Conservation (phyloP, 2,329 filamentous ascomycete species). For the Leptodontidium sp. region DNA sequence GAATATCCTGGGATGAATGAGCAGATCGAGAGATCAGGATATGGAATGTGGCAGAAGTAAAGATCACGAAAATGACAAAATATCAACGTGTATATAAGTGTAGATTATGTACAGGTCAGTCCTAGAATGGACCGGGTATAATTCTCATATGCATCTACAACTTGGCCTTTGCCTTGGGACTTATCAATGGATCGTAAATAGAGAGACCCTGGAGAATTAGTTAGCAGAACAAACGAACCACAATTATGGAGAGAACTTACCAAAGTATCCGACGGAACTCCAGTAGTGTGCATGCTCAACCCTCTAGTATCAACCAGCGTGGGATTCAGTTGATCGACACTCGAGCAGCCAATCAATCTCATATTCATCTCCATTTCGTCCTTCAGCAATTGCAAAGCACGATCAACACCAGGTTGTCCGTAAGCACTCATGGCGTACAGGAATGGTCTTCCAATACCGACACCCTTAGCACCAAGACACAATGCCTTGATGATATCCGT, state of each 20-base stretch:
- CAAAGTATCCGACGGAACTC: conserved; percentile 69
- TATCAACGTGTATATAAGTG: conserved; percentile 8
- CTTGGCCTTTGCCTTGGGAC: conserved; percentile 58
- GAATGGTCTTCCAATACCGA: conserved; percentile 94
- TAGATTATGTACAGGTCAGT: conserved; percentile 27
- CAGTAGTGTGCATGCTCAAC: conserved; percentile 65
- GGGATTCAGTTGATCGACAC: conserved; percentile 79
- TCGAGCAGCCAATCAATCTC: conserved; percentile 85
- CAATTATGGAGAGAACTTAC: conserved; percentile 34
- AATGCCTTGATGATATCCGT: conserved; percentile 97
- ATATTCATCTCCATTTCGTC: conserved; percentile 99
- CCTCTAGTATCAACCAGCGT: conserved; percentile 81
- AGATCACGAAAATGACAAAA: neutral
- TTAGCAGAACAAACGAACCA: conserved; percentile 28
- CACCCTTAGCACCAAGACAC: conserved; percentile 88
- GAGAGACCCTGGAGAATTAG: conserved; percentile 35
- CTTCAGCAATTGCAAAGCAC: conserved; percentile 90
- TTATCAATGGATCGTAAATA: conserved; percentile 56
- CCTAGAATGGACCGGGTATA: conserved; percentile 15
- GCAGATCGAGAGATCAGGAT: neutral
- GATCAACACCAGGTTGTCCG: conserved; percentile 84
- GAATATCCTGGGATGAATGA: neutral
- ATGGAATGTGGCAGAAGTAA: too few relatives aligned
- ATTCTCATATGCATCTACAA: conserved; percentile 43
- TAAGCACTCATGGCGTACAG: conserved; percentile 96